Evolutionary conservation across 2,329 filamentous ascomycete species (phyloP).

Genomic region (Cylindrodendrum hubeiense): DNA sequence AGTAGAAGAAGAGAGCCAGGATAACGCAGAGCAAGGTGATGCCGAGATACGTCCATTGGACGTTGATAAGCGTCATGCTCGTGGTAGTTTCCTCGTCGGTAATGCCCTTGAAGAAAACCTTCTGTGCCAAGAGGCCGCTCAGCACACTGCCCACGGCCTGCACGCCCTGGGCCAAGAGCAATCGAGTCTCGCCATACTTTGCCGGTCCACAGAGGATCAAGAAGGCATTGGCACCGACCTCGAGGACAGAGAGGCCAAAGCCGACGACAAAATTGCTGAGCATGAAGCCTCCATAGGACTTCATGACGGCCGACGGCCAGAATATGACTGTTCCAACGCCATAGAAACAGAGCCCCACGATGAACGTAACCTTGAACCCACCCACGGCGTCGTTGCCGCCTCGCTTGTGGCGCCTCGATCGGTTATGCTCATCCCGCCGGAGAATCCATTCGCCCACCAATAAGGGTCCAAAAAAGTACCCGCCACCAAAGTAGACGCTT

Average conservation of each 20-base stretch:
- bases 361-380: slow-evolving; percentile 86
- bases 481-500: slow-evolving; percentile 77
- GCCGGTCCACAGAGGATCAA: slow-evolving; percentile 78
- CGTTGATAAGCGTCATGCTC: slow-evolving; percentile 71
- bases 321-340: slow-evolving; percentile 85
- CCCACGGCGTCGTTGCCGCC: slow-evolving; percentile 61
- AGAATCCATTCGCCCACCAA: slow-evolving; percentile 79
- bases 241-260: slow-evolving; percentile 80
- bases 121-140: slow-evolving; percentile 78
- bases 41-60: slow-evolving; percentile 89
- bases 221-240: slow-evolving; percentile 86
- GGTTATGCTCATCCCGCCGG: slow-evolving; percentile 72
- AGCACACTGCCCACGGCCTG: slow-evolving; percentile 82
- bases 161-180: slow-evolving; percentile 81
- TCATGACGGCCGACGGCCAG: slow-evolving; percentile 83
- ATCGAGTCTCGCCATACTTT: slow-evolving; percentile 78
- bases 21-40: slow-evolving; percentile 80
- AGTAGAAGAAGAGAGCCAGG: slow-evolving; percentile 77
- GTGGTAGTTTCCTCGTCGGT: slow-evolving; percentile 47
- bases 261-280: slow-evolving; percentile 81
- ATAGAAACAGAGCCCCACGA: slow-evolving; percentile 81
- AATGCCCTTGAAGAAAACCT: slow-evolving; percentile 77
- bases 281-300: slow-evolving; percentile 83
- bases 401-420: slow-evolving; percentile 55
- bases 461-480: slow-evolving; percentile 77